A percentile compares a stretch with the other conserved stretches of the same genome.
Evolutionary conservation across 306 rosid genomes (phyloP).

Genomic region (Delonix regia): DNA sequence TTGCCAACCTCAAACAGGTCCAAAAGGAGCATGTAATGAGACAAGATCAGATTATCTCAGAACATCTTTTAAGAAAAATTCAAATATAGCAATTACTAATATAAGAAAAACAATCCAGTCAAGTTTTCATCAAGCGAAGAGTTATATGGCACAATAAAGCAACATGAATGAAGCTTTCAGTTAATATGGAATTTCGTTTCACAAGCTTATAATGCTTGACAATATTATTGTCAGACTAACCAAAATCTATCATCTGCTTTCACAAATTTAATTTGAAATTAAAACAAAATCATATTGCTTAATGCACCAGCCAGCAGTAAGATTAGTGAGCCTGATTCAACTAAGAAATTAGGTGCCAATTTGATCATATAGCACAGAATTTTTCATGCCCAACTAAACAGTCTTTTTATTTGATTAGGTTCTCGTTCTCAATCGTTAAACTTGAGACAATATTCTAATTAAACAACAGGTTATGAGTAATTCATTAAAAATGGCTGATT

Average conservation of each 20-base stretch:
- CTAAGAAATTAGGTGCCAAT: not conserved
- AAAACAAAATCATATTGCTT: not conserved
- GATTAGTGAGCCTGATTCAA: not conserved
- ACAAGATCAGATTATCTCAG: not conserved
- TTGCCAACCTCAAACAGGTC: not conserved
- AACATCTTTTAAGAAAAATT: not conserved
- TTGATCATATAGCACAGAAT: not conserved
- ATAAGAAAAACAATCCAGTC: not conserved
- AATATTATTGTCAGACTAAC: not conserved
- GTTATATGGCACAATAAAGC: not conserved
- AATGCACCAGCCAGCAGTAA: not conserved
- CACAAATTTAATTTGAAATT: not conserved
- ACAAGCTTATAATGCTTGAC: not conserved
- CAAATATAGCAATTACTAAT: not conserved
- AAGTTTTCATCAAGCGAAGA: not conserved
- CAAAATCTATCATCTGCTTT: not conserved
- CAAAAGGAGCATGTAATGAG: not conserved
- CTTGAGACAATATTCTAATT: not conserved
- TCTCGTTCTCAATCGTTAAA: not conserved
- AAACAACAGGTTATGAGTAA: not conserved
- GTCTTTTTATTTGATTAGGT: not conserved
- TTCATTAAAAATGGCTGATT: not conserved
- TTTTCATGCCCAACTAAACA: not conserved
- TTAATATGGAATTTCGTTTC: not conserved
- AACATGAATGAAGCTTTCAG: slow-evolving; percentile 5